phyloP scores from a whole-genome alignment of 1,284 basidiomycete genomes.

The Trametes polyzona region DNA sequence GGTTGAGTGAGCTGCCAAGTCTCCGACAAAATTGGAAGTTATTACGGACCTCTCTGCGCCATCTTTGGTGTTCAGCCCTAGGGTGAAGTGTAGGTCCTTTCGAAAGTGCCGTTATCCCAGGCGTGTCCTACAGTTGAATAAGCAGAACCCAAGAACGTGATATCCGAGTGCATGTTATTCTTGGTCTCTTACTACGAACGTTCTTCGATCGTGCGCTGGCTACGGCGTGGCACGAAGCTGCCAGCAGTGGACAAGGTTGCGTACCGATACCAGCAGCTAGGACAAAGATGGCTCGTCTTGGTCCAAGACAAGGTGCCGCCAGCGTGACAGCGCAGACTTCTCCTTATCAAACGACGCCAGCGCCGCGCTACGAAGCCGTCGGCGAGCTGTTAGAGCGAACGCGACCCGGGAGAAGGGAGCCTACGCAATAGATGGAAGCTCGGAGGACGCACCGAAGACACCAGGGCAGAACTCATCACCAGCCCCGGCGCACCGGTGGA shows the following conservation, averaged over 20 bases:
- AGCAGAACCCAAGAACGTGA: no score
- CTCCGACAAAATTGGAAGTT: no score
- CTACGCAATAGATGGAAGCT: slow-evolving; percentile 5
- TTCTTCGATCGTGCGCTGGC: background rate
- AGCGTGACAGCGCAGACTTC: background rate
- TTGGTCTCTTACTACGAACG: background rate
- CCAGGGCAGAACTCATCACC: background rate
- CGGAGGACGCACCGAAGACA: slow-evolving; percentile 1
- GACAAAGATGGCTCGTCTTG: background rate
- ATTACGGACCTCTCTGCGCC: no score
- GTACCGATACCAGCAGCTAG: background rate
- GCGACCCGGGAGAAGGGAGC: slow-evolving; percentile 8
- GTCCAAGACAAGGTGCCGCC: background rate
- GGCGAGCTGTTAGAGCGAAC: background rate
- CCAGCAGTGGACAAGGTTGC: background rate
- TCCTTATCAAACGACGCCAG: background rate
- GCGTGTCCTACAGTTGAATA: no score
- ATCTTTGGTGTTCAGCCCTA: no score
- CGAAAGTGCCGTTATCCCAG: no score
- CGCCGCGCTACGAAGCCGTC: background rate
- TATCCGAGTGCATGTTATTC: background rate
- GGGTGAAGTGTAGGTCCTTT: no score
- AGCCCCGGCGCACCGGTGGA: background rate
- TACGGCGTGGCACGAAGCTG: background rate
- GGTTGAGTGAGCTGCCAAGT: no score